Base-by-base conservation (phyloP, 2,329 filamentous ascomycete species). In the Fusarium sp. region DNA sequence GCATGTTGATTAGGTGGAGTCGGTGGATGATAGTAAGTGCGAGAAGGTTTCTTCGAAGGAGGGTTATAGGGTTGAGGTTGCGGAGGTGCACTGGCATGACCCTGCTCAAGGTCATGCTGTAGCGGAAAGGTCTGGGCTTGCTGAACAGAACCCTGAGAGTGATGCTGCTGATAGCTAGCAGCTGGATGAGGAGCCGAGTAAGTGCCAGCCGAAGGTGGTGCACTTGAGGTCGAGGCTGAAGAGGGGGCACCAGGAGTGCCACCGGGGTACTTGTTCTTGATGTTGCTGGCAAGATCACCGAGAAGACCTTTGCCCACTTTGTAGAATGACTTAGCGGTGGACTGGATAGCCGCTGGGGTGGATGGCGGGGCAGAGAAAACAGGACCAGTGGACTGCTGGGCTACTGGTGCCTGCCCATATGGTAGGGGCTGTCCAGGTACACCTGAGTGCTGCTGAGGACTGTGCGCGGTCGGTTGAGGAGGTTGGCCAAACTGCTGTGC, bases 251-350 rank as follows among this genome's bases (percentile, higher is more conserved):
- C 11, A 9, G 10, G 31, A 8, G 62, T 3, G n/a, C 57, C 16
- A n/a, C 66, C 13, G 3, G 71, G 71, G 24, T 73, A 73, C 27
- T 74, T 74, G 5, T 61, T 63, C 35, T 74, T 74, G 43, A 74
- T 74, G 57, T 72, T 74, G 18, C 60, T 74, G 1, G 72, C 72
- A 0, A 74, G 61, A 14, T 69, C 71, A 6, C 72, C 72, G 0
- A 74, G 13, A 1, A 74, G 43, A 0, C 71, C 72, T 4, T 74
- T 74, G n/a, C 71, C 68, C 0, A 65, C 56, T 5, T 74, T 74
- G 29, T 45, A 64, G 4, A 75, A 29, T 1, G 71, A 76, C 6
- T 52, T 52, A 13, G 71, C 76, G 2, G 54, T 76, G 18, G 56
- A 64, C 6, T 66, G 62, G 0, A 70, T 37, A 8, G 60, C 64